Evolutionary conservation across 495 filamentous ascomycete species (phyloP), one percentile per base, ranked within the genome.

Genomic region (Aspergillus kassunensis): DNA sequence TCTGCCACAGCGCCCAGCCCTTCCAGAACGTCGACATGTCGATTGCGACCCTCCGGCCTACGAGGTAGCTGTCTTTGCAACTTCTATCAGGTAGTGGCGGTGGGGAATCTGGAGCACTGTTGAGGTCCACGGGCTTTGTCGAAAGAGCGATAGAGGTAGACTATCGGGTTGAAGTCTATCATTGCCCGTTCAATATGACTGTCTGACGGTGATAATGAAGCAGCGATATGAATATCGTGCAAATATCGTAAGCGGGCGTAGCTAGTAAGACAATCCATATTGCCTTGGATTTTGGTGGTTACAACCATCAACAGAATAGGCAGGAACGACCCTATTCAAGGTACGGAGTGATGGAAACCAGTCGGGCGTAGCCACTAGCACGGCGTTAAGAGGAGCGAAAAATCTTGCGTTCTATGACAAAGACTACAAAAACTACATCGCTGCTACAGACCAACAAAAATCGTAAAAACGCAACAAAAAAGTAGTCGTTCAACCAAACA

Each of bases 1-100:
- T 86, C 78, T 95, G 81, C 92, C 92, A 97, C 60, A 93, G 69
- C 55, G 78, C 65, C 91, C 91, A 96, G 31, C 70, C 76, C 33
- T 72, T 60, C 73, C 92, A 96, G 72, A 97, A 96, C 30, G 61
- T 63, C 59, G 9, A n/a, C n/a, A 72, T 74, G 13, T 20, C 59
- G 47, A 24, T 20, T 6, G 29, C 20, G 15, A 23, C 13, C 21
- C 36, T 23, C 23, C 27, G 5, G 10, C 18, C 11, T 40, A 30
- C 2, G 24, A 4, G 19, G 12, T 29, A 3, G n/a, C 5, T 19
- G 15, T 12, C 24, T 30, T 12, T 12, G 27, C 25, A n/a, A 24
- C 21, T 13, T 12, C 44, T n/a, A n/a, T n/a, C 9, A 6, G 19
- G 20, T 15, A 20, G 43, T 34, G 27, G 19, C 13, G 16, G 27